Evolutionary conservation across 2,329 filamentous ascomycete genomes (phyloP).

Genomic region (Periconia digitata): DNA sequence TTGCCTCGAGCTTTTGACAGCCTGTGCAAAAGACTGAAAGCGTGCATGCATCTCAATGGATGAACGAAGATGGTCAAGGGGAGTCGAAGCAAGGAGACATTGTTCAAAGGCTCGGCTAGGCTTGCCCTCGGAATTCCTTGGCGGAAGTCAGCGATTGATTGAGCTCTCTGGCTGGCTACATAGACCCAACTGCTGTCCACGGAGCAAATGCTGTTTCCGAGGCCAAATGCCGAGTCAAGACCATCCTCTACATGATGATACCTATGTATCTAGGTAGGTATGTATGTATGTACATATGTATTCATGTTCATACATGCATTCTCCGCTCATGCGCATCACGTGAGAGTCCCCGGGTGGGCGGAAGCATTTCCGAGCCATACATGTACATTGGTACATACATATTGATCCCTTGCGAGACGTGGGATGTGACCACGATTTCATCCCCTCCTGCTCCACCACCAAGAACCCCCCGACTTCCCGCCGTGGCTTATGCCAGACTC

Average conservation of each 20-base stretch:
- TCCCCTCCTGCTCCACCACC: neutral
- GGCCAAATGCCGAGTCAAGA: too few species aligned
- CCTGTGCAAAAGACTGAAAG: conserved; percentile 20
- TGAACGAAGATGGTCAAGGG: conserved; percentile 3
- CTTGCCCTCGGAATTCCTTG: conserved; percentile 20
- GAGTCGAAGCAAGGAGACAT: conserved; percentile 11
- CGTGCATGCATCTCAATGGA: conserved; percentile 30
- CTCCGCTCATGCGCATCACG: too few species aligned
- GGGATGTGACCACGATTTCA: conserved; percentile 24
- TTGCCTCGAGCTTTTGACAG: conserved; percentile 19
- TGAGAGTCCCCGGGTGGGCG: conserved; percentile 11
- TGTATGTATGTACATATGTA: too few species aligned
- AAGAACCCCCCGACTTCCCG: neutral
- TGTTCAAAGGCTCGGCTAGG: conserved; percentile 19
- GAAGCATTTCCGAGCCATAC: conserved; percentile 5
- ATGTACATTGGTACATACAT: too few species aligned
- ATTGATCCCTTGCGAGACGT: neutral
- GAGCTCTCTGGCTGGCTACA: too few species aligned
- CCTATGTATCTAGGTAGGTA: too few species aligned
- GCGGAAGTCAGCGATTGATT: conserved; percentile 10
- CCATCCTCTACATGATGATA: too few species aligned
- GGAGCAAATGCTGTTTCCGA: too few species aligned
- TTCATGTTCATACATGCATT: too few species aligned
- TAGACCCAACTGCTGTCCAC: too few species aligned
- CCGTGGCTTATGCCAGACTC: neutral